These are phyloP conservation scores for Lactifluus volemus DNA, from an alignment of 768 basidiomycete species.

Conservation along the genomic window DNA sequence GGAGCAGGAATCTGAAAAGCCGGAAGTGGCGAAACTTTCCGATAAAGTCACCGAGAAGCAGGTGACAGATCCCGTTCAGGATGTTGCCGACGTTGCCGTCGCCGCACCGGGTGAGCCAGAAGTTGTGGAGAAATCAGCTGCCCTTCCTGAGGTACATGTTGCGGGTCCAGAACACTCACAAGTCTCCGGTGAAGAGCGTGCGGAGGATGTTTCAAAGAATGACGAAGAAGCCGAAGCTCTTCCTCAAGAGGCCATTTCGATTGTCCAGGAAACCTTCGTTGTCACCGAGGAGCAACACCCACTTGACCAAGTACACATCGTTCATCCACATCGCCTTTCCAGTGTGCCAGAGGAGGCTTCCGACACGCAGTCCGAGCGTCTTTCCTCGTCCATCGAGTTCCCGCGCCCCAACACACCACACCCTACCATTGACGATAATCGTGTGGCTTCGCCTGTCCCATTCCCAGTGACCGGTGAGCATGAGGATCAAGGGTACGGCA, in stretches of 20 bases:
- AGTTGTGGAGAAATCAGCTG: neutral
- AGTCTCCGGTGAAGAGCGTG: slow-evolving; percentile 2
- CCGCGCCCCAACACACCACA: slow-evolving; percentile 10
- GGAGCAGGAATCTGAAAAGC: neutral
- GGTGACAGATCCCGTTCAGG: neutral
- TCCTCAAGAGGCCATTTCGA: neutral
- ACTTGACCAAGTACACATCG: neutral
- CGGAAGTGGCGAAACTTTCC: neutral
- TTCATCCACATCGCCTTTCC: neutral
- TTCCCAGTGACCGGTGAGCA: slow-evolving; percentile 6
- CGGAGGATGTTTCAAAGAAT: neutral
- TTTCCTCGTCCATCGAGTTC: slow-evolving; percentile 10
- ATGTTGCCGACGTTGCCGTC: neutral
- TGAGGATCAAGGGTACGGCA: slow-evolving; percentile 18
- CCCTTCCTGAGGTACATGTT: neutral
- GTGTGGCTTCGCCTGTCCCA: slow-evolving; percentile 1
- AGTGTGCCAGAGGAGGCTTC: slow-evolving; percentile 1
- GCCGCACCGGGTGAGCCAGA: neutral
- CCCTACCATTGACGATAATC: slow-evolving; percentile 4
- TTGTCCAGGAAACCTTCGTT: neutral
- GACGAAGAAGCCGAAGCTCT: neutral
- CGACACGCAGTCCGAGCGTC: slow-evolving; percentile 11
- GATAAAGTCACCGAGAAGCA: slow-evolving; percentile 1
- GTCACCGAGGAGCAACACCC: slow-evolving; percentile 1
- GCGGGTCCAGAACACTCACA: neutral